Base-by-base conservation (phyloP, 129 eudicot species). In the Erigeron canadensis region DNA sequence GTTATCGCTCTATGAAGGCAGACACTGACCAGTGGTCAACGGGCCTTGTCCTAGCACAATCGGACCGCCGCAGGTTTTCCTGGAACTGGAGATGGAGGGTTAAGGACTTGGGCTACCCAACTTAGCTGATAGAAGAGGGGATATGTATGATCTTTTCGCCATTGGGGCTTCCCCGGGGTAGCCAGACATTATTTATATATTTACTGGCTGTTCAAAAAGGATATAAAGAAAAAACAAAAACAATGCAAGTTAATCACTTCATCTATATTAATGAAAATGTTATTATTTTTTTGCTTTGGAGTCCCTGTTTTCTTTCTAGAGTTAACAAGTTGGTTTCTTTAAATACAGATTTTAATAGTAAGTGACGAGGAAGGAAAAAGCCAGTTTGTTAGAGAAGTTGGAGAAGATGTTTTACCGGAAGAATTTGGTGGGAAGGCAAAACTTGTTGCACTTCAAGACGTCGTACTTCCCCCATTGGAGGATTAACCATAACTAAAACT, bases 351-450 rank as follows among this genome's bases (percentile, higher is more conserved):
- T 65, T 53, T 80, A 47, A 81, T 85, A 11, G 81, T 88, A 71
- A 80, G 61, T 44, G 79, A 70, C 4, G 88, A 88, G 72, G 88
- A 83, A 21, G 86, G 83, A 67, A 83, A 74, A 51, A 53, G 47
- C 60, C 84, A 80, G 71, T 80, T 88, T 69, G 44, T 88, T 5
- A 65, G 68, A 56, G 81, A 81, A 21, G 75, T 88, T 17, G 84
- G 88, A 3, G 91, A 88, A 78, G 95, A 85, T 55, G 79, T 65
- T 2, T 73, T 88, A 68, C 91, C 95, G 2, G 86, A 78, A 81
- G 95, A 88, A 79, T 81, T 75, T 55, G 91, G 91, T 7, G 95
- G 95, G 54, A 66, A 34, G 19, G 80, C 88, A 5, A 85, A 83
- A 63, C 62, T 85, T 28, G 73, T 85, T 5, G 67, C 78, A 23